Evolutionary conservation across 495 filamentous ascomycete genomes (phyloP).

Genomic region (Trichoderma orchidacearum): DNA sequence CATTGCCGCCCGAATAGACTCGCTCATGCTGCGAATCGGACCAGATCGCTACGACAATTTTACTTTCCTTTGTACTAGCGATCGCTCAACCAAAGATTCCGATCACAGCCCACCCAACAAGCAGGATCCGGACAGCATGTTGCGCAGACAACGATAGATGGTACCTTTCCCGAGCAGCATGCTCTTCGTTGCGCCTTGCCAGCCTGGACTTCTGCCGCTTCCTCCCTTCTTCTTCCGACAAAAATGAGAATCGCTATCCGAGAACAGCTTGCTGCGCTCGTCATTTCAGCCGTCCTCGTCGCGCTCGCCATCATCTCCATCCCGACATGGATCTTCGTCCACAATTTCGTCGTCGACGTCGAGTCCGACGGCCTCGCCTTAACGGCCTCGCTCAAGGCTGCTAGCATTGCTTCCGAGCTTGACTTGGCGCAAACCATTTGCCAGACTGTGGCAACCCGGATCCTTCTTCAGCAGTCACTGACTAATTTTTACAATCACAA

Average conservation of each 20-base stretch:
- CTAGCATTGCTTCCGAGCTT: slow-evolving; percentile 63
- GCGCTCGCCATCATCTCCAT: slow-evolving; percentile 42
- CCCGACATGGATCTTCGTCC: slow-evolving; percentile 56
- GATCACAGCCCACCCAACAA: neutral
- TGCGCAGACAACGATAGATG: neutral
- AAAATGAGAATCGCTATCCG: slow-evolving; percentile 75
- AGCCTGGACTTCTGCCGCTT: slow-evolving; percentile 7
- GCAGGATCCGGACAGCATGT: neutral
- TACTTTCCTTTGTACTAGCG: no score
- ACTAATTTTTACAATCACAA: slow-evolving; percentile 45
- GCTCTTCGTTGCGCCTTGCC: slow-evolving; percentile 2
- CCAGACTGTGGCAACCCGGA: slow-evolving; percentile 49
- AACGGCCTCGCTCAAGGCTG: slow-evolving; percentile 73
- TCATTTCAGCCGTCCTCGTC: slow-evolving; percentile 53
- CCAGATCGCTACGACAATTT: no score
- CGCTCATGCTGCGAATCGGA: no score
- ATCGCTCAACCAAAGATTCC: neutral
- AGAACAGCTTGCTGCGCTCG: slow-evolving; percentile 65
- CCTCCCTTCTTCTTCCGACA: slow-evolving; percentile 14
- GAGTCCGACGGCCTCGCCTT: slow-evolving; percentile 47
- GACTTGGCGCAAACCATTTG: slow-evolving; percentile 59
- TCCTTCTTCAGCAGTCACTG: slow-evolving; percentile 52
- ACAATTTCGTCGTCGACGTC: slow-evolving; percentile 56
- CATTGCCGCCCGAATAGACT: no score
- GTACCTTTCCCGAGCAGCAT: neutral